Conservation (phyloP, 2,329 filamentous ascomycete genomes). For the Meredithiella fracta region DNA sequence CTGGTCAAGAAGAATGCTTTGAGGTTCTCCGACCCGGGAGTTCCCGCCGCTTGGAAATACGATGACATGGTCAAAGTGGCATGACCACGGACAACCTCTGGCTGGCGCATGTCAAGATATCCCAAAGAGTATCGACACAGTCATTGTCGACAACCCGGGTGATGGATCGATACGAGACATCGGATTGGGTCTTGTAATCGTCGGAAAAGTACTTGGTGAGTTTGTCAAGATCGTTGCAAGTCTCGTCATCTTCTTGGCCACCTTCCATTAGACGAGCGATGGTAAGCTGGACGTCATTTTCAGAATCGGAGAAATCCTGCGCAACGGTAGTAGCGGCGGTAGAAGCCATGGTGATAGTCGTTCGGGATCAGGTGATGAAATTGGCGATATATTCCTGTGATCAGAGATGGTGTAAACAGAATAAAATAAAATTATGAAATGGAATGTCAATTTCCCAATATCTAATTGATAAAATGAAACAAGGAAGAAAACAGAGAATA, state of each 20-base stretch:
- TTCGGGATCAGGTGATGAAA: not conserved
- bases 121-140: constrained; percentile 72
- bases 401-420: not conserved
- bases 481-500: not conserved
- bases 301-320: constrained; percentile 18
- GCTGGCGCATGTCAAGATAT: constrained; percentile 70
- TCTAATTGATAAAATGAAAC: no score
- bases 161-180: constrained; percentile 30
- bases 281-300: constrained; percentile 57
- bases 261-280: constrained; percentile 84
- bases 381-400: not conserved
- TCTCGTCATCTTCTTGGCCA: constrained; percentile 64
- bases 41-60: constrained; percentile 60
- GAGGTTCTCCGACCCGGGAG: constrained; percentile 54
- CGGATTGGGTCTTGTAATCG: constrained; percentile 30
- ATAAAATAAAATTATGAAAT: not conserved
- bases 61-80: constrained; percentile 70
- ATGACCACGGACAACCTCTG: constrained; percentile 57
- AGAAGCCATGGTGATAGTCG: constrained; percentile 7
- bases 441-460: no score
- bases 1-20: constrained; percentile 58
- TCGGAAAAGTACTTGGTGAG: constrained; percentile 44
- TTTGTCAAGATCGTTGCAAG: constrained; percentile 39
- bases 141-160: constrained; percentile 53
- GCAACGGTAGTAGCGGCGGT: not conserved